Conservation (phyloP, 257 asterid genomes). For the Voacanga thouarsii region DNA sequence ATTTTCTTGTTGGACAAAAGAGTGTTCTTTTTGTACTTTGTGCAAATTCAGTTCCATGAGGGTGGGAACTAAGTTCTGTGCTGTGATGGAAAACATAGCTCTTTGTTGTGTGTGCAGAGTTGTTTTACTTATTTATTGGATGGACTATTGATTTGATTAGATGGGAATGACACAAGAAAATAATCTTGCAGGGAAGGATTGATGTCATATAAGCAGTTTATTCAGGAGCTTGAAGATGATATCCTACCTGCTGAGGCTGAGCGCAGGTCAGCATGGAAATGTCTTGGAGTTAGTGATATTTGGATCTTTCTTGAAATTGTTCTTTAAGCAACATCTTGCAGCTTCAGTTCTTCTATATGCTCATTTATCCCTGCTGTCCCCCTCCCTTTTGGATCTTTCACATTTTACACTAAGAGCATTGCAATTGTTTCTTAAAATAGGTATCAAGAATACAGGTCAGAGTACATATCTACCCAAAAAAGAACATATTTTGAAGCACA, state of each 20-base stretch:
- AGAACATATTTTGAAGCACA: constrained; percentile 76
- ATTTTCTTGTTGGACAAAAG: background rate
- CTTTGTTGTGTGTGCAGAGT: background rate
- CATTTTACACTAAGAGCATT: constrained; percentile 13
- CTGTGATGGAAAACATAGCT: background rate
- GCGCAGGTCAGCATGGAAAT: constrained; percentile 60
- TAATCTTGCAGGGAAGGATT: constrained; percentile 72
- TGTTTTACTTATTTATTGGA: background rate
- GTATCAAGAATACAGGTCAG: constrained; percentile 92
- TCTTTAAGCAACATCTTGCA: background rate
- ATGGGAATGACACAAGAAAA: constrained; percentile 1
- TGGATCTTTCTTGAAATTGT: background rate
- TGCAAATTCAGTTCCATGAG: background rate
- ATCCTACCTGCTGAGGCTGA: constrained; percentile 95
- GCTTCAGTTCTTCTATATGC: background rate
- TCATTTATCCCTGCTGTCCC: background rate
- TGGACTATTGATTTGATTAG: background rate
- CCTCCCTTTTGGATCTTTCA: background rate
- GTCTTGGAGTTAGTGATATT: constrained; percentile 17
- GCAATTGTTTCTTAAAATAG: constrained; percentile 31
- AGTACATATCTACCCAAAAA: constrained; percentile 83
- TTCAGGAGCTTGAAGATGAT: constrained; percentile 99
- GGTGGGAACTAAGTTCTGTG: background rate
- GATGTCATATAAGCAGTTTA: constrained; percentile 99
- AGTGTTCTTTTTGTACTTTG: background rate